These are phyloP conservation scores for Cutaneotrichosporon mucoides DNA, from an alignment of 1,284 basidiomycete species.

Conservation along the genomic window DNA sequence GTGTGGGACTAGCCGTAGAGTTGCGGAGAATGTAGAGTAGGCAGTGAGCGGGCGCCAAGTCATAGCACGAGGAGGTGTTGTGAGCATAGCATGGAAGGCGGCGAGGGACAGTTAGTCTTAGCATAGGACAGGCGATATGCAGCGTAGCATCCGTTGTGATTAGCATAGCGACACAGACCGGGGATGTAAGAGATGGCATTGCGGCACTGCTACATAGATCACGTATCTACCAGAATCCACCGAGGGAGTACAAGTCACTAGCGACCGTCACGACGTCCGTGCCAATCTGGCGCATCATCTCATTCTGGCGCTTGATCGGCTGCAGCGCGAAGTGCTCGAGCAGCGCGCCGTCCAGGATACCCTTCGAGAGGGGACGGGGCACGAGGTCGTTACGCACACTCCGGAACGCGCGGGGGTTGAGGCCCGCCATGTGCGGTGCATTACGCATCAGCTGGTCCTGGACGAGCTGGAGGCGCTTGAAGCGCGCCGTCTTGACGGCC, in stretches of 20 bases:
- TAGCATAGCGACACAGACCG: no score
- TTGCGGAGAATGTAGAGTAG: constrained; percentile 2
- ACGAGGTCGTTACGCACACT: constrained; percentile 84
- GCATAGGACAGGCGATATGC: no score
- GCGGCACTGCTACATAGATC: not conserved
- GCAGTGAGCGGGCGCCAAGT: no score
- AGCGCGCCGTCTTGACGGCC: constrained; percentile 70
- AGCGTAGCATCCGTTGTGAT: constrained; percentile 16
- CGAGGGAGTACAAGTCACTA: constrained; percentile 66
- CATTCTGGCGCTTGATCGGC: constrained; percentile 65
- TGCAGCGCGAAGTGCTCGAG: constrained; percentile 67
- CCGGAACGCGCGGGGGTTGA: constrained; percentile 86
- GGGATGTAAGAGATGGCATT: no score
- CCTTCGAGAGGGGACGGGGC: constrained; percentile 74
- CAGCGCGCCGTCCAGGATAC: constrained; percentile 81
- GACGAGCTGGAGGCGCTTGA: constrained; percentile 76
- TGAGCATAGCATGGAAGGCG: no score
- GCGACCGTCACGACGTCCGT: constrained; percentile 66
- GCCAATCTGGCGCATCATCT: constrained; percentile 78
- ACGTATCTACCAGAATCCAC: constrained; percentile 43
- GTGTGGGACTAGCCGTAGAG: constrained; percentile 51
- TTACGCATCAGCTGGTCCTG: constrained; percentile 86
- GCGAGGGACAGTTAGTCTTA: no score
- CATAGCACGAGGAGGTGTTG: no score
- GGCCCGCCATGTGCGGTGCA: constrained; percentile 81